These are phyloP conservation scores for Acarospora socialis DNA, from an alignment of 2,329 filamentous ascomycete genomes.

Conservation along the genomic window DNA sequence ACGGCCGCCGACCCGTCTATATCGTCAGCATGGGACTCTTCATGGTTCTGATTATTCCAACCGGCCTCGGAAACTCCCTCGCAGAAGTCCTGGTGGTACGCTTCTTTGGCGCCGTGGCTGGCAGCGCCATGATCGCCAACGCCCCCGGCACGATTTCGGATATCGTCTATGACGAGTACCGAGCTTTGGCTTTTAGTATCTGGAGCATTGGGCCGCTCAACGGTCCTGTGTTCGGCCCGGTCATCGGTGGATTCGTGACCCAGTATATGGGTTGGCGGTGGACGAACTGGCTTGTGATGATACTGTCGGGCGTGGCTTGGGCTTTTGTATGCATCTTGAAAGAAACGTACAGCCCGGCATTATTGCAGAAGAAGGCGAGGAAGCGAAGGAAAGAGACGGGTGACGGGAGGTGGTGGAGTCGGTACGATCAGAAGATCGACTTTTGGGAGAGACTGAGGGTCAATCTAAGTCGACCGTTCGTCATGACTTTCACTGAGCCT, in stretches of 20 bases:
- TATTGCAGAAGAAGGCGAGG: slow-evolving; percentile 53
- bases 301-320: slow-evolving; percentile 47
- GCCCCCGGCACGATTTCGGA: slow-evolving; percentile 72
- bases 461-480: slow-evolving; percentile 64
- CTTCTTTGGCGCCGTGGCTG: slow-evolving; percentile 61
- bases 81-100: slow-evolving; percentile 54
- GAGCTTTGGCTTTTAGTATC: slow-evolving; percentile 68
- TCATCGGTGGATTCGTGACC: slow-evolving; percentile 69
- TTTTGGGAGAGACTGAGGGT: slow-evolving; percentile 55
- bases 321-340: slow-evolving; percentile 44
- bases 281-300: slow-evolving; percentile 70
- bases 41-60: slow-evolving; percentile 55
- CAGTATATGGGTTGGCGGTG: slow-evolving; percentile 70
- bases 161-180: slow-evolving; percentile 64
- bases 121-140: slow-evolving; percentile 70
- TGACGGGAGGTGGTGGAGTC: slow-evolving; percentile 61
- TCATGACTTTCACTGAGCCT: slow-evolving; percentile 65
- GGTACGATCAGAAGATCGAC: slow-evolving; percentile 58
- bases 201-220: slow-evolving; percentile 80
- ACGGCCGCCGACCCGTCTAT: slow-evolving; percentile 44
- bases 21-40: slow-evolving; percentile 50
- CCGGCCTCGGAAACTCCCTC: slow-evolving; percentile 54
- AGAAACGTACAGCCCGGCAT: slow-evolving; percentile 63
- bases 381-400: slow-evolving; percentile 51
- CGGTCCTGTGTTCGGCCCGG: slow-evolving; percentile 49